phyloP scores from a whole-genome alignment of 768 basidiomycete genomes.

The Pleurotus sapidus region DNA sequence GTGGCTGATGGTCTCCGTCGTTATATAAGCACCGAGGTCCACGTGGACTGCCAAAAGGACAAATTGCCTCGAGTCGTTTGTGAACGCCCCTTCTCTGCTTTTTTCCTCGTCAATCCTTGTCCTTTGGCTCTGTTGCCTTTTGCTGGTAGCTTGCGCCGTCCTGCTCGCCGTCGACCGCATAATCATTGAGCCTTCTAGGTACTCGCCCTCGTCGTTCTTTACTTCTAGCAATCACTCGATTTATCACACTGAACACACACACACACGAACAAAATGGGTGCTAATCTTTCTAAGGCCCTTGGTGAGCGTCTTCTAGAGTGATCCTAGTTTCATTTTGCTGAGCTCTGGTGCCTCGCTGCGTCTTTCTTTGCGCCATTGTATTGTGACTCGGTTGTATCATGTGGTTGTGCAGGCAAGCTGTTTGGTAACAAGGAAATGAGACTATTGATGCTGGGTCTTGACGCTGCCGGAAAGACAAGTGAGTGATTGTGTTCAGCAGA shows the following conservation, averaged over 20 bases:
- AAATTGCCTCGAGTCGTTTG: not conserved
- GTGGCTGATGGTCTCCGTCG: no score
- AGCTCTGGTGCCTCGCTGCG: no score
- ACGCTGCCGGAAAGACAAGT: conserved; percentile 99
- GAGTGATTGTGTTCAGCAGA: conserved; percentile 25
- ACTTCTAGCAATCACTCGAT: conserved; percentile 23
- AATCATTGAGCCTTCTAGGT: conserved; percentile 17
- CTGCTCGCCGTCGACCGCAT: conserved; percentile 15
- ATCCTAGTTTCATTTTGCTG: conserved; percentile 12
- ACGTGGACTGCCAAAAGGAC: not conserved
- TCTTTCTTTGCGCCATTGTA: no score
- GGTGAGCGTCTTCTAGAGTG: conserved; percentile 32
- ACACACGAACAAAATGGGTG: conserved; percentile 60
- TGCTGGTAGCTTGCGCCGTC: conserved; percentile 17
- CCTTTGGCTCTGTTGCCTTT: conserved; percentile 11
- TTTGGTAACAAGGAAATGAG: conserved; percentile 99
- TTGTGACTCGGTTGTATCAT: no score
- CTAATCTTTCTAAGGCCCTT: conserved; percentile 82
- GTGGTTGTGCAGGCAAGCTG: conserved; percentile 61
- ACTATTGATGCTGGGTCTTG: conserved; percentile 93
- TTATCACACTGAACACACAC: conserved; percentile 17
- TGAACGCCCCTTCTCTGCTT: conserved; percentile 1
- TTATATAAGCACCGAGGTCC: not conserved
- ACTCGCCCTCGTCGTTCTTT: conserved; percentile 61
- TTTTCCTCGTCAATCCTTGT: conserved; percentile 6